These are phyloP conservation scores for Athelia psychrophila DNA, from an alignment of 1,284 basidiomycete genomes.

Conservation along the genomic window DNA sequence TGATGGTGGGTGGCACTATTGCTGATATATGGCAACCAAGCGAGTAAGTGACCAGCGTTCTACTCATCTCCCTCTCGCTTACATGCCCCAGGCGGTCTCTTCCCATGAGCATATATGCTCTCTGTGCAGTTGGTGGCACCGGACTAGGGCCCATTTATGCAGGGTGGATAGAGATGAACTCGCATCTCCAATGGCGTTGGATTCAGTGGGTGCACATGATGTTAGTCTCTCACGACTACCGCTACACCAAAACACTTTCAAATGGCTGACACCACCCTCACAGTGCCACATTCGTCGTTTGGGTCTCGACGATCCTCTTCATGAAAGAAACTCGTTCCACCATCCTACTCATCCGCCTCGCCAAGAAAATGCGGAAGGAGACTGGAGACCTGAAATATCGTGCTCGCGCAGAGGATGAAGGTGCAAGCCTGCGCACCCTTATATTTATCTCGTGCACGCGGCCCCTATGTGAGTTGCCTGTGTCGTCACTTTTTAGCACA, in stretches of 20 bases:
- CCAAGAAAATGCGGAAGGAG: conserved; percentile 55
- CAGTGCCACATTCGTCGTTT: conserved; percentile 43
- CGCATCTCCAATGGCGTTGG: conserved; percentile 71
- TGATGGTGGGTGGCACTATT: conserved; percentile 78
- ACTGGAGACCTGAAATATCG: conserved; percentile 61
- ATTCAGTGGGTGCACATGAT: conserved; percentile 80
- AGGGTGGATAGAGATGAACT: conserved; percentile 69
- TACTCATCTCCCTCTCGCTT: background rate
- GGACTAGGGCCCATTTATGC: conserved; percentile 64
- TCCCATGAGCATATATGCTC: conserved; percentile 68
- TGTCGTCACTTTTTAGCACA: conserved; percentile 1
- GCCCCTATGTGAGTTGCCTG: conserved; percentile 54
- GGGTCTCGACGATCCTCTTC: conserved; percentile 42
- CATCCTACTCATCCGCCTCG: conserved; percentile 57
- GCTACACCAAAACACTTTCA: conserved; percentile 3
- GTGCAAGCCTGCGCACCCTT: conserved; percentile 47
- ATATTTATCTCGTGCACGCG: conserved; percentile 69
- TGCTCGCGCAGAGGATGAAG: conserved; percentile 63
- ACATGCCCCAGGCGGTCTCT: conserved; percentile 51
- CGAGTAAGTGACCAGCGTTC: conserved; percentile 39
- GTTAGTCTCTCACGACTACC: conserved; percentile 28
- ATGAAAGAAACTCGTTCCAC: conserved; percentile 65
- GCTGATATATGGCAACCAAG: conserved; percentile 66
- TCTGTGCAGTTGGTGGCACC: conserved; percentile 54
- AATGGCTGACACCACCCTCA: background rate